phyloP scores from a whole-genome alignment of 2,329 filamentous ascomycete species.

The Aaosphaeria pasadenensis region DNA sequence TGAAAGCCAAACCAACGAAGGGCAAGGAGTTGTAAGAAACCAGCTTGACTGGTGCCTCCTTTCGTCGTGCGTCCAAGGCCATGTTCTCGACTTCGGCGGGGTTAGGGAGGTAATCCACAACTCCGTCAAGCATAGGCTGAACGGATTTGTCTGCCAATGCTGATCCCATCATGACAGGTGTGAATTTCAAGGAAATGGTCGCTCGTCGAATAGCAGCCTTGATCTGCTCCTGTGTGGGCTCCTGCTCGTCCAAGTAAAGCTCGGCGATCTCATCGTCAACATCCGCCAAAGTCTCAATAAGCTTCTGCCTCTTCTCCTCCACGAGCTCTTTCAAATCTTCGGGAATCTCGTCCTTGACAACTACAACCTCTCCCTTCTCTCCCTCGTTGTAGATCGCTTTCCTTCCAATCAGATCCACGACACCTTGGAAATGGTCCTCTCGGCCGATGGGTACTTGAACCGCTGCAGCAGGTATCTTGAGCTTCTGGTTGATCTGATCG shows the following conservation, averaged over 20 bases:
- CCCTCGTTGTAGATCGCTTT: constrained; percentile 92
- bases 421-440: constrained; percentile 88
- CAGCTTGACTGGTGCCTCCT: constrained; percentile 78
- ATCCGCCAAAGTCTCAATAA: constrained; percentile 94
- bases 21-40: constrained; percentile 91
- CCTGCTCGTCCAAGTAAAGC: constrained; percentile 83
- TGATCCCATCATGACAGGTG: constrained; percentile 93
- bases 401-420: constrained; percentile 91
- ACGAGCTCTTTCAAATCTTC: constrained; percentile 73
- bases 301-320: constrained; percentile 74
- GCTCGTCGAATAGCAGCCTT: constrained; percentile 88
- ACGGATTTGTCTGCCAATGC: constrained; percentile 92
- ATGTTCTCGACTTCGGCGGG: constrained; percentile 85
- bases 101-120: constrained; percentile 94
- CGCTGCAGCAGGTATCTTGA: constrained; percentile 88
- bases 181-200: constrained; percentile 87
- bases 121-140: constrained; percentile 94
- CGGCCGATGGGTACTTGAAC: constrained; percentile 91
- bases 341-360: constrained; percentile 77
- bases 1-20: constrained; percentile 95
- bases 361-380: constrained; percentile 69
- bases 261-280: constrained; percentile 98
- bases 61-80: constrained; percentile 77
- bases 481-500: constrained; percentile 95
- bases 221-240: constrained; percentile 77